These are phyloP conservation scores for Nitzschia palea DNA, from an alignment of 108 stramenopile genomes.

Conservation along the genomic window DNA sequence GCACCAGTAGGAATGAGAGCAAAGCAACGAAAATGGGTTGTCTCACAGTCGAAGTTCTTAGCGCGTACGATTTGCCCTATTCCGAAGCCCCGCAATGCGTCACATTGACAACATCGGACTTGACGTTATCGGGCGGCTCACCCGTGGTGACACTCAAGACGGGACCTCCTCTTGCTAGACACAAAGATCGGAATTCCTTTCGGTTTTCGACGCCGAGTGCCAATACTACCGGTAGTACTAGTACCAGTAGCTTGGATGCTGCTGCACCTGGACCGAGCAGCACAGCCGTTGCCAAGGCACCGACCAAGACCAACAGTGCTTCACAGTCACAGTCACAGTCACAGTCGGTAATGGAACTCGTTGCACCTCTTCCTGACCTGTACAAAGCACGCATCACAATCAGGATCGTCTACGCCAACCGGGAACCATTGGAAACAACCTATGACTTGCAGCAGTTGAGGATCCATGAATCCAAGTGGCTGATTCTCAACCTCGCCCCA, in stretches of 20 bases:
- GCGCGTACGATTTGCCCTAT: slow-evolving; percentile 70
- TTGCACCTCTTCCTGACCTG: slow-evolving; percentile 46
- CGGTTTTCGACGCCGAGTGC: slow-evolving; percentile 41
- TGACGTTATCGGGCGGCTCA: not conserved
- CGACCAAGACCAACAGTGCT: too few species aligned
- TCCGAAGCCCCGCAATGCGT: slow-evolving; percentile 52
- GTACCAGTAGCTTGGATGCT: not conserved
- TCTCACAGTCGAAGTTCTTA: slow-evolving; percentile 34
- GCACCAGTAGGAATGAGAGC: not conserved
- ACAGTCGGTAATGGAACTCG: not conserved
- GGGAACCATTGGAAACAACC: slow-evolving; percentile 31
- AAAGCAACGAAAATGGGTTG: not conserved
- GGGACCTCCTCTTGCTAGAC: slow-evolving; percentile 73
- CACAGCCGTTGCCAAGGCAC: not conserved
- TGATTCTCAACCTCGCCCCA: slow-evolving; percentile 60
- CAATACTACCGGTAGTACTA: not conserved
- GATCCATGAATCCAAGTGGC: slow-evolving; percentile 69
- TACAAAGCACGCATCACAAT: slow-evolving; percentile 48
- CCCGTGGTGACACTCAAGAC: slow-evolving; percentile 30
- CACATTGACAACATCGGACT: slow-evolving; percentile 34
- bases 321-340: too few species aligned
- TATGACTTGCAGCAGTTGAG: slow-evolving; percentile 39
- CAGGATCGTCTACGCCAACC: slow-evolving; percentile 37
- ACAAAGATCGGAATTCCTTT: slow-evolving; percentile 75
- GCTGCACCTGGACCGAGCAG: not conserved